Percentiles rank a stretch among this genome's conserved stretches.
Evolutionary conservation across 2,329 filamentous ascomycete species (phyloP).

Genomic region (Sordariomycetes sp.): DNA sequence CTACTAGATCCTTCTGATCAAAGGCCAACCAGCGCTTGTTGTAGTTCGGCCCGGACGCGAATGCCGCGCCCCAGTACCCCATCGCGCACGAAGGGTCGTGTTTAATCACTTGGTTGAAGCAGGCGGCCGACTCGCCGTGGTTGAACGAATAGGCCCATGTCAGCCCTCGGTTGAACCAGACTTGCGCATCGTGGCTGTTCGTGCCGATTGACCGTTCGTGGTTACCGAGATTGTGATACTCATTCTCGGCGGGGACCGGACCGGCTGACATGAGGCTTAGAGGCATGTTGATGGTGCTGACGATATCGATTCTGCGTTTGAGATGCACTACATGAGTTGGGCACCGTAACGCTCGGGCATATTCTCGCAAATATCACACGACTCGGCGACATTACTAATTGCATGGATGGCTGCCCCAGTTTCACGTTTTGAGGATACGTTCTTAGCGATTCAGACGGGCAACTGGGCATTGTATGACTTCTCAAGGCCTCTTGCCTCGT

Average conservation of each 20-base stretch:
- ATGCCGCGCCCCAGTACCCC: slow-evolving; percentile 59
- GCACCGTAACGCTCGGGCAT: no score
- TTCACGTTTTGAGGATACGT: no score
- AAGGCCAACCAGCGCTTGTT: slow-evolving; percentile 68
- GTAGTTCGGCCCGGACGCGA: slow-evolving; percentile 60
- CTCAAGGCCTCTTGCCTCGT: no score
- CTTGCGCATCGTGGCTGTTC: slow-evolving; percentile 33
- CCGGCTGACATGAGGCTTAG: no score
- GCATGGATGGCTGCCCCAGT: no score
- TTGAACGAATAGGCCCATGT: slow-evolving; percentile 67
- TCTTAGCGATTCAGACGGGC: no score
- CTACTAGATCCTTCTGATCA: slow-evolving; percentile 36
- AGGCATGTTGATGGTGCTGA: no score
- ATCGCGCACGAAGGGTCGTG: slow-evolving; percentile 43
- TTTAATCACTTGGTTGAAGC: slow-evolving; percentile 45
- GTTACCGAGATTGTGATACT: slow-evolving; percentile 48
- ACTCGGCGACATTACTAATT: no score
- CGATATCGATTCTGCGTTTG: no score
- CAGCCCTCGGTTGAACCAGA: slow-evolving; percentile 60
- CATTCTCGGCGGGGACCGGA: background rate
- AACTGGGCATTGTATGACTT: no score
- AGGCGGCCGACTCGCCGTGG: slow-evolving; percentile 54
- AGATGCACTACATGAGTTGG: no score
- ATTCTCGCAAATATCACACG: no score
- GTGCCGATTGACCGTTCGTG: slow-evolving; percentile 44